Conservation (phyloP, 495 filamentous ascomycete species). For the Amorphotheca resinae region DNA sequence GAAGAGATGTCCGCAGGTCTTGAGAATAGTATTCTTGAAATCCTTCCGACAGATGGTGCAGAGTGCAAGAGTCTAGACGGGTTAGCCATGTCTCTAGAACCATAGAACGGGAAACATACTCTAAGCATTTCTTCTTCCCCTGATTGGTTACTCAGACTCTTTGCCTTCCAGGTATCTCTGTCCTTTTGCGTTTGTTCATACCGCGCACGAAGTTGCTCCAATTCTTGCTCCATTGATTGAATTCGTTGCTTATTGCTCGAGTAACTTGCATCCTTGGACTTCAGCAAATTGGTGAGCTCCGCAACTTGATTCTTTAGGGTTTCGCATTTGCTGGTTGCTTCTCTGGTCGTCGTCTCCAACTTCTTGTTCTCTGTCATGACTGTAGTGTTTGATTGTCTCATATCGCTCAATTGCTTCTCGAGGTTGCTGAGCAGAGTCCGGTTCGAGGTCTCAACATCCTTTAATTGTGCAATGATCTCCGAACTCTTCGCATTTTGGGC, state of each 20-base stretch:
- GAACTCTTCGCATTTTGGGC: constrained; percentile 79
- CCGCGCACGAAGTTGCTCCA: constrained; percentile 58
- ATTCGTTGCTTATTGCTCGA: constrained; percentile 51
- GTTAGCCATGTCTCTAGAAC: constrained; percentile 25
- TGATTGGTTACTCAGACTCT: constrained; percentile 64
- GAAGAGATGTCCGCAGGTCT: constrained; percentile 93
- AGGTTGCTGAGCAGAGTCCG: constrained; percentile 56
- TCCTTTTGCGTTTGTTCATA: constrained; percentile 65
- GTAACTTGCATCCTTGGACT: constrained; percentile 57
- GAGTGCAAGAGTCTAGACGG: constrained; percentile 60
- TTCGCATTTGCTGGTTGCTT: constrained; percentile 55
- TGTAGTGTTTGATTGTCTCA: constrained; percentile 57
- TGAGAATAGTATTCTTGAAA: constrained; percentile 87
- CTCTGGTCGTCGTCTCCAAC: constrained; percentile 55
- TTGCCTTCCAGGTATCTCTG: constrained; percentile 68
- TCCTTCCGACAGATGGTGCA: constrained; percentile 82
- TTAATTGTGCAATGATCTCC: constrained; percentile 84
- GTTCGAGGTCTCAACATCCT: constrained; percentile 67
- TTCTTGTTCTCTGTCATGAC: constrained; percentile 55
- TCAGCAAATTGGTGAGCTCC: constrained; percentile 59
- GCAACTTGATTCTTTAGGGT: constrained; percentile 61
- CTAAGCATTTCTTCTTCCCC: constrained; percentile 73
- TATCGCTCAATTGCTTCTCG: constrained; percentile 79
- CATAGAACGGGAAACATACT: constrained; percentile 39
- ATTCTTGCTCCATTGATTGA: constrained; percentile 46